Conservation (phyloP, 164 flowering plant species). For the Kingdonia uniflora region DNA sequence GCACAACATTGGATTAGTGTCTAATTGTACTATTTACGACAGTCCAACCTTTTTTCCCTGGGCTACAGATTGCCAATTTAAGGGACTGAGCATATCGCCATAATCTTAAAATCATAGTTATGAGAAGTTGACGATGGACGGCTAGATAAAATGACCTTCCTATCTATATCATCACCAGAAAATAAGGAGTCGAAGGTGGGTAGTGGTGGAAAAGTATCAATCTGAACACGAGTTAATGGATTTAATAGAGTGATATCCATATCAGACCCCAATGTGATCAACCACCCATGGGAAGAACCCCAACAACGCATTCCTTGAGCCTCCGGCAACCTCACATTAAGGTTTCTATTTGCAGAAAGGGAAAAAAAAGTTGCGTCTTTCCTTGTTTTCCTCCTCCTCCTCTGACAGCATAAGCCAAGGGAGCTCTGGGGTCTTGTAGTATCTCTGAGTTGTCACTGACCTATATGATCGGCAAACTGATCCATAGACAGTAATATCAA, state of each 20-base stretch:
- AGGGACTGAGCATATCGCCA: not conserved
- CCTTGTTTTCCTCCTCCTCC: too few species aligned
- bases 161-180: too few species aligned
- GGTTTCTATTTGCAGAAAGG: too few species aligned
- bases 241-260: not conserved
- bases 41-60: not conserved
- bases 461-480: too few species aligned
- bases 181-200: not conserved
- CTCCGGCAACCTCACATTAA: not conserved
- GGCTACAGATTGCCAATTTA: not conserved
- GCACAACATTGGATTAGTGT: not conserved
- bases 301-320: not conserved
- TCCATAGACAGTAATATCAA: too few species aligned
- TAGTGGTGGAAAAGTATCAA: not conserved
- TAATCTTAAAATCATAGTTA: not conserved
- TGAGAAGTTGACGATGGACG: not conserved
- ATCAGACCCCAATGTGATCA: not conserved
- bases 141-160: not conserved
- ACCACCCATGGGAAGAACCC: not conserved
- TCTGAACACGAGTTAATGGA: not conserved
- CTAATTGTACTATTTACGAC: not conserved
- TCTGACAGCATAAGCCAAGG: too few species aligned
- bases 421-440: too few species aligned
- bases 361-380: too few species aligned
- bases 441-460: too few species aligned